Evolutionary conservation across 1,139 yeast genomes (phyloP).

Genomic region (Pneumocystis sp.): DNA sequence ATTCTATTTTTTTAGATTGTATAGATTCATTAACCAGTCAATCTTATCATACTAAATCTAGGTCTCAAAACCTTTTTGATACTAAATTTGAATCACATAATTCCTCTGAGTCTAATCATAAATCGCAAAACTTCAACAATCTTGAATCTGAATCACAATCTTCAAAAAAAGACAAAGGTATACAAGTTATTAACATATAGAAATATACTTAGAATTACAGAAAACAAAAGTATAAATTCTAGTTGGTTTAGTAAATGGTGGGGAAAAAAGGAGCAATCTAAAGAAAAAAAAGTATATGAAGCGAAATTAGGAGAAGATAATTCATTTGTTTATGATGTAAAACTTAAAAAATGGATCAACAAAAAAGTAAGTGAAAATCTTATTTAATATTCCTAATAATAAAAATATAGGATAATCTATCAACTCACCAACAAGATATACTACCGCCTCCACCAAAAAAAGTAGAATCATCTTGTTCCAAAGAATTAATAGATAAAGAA

Average conservation of each 20-base stretch:
- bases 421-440: not conserved
- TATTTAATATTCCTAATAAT: constrained; percentile 18
- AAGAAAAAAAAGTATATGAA: constrained; percentile 43
- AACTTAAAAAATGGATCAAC: constrained; percentile 76
- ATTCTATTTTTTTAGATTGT: not conserved
- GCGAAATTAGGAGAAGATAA: constrained; percentile 80
- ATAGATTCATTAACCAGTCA: not conserved
- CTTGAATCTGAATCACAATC: not conserved
- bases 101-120: not conserved
- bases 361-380: constrained; percentile 26
- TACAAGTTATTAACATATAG: not conserved
- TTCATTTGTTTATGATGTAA: constrained; percentile 66
- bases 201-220: constrained; percentile 12
- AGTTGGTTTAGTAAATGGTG: constrained; percentile 40
- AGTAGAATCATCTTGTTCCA: constrained; percentile 27
- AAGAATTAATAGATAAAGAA: not conserved
- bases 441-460: not conserved
- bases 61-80: not conserved
- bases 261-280: constrained; percentile 12
- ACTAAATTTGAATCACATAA: not conserved
- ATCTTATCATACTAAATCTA: not conserved
- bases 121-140: not conserved
- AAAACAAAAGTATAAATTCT: constrained; percentile 15
- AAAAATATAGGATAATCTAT: not conserved
- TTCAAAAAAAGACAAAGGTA: constrained; percentile 5